Base-by-base conservation (phyloP, 148 eudicot genomes). In the Rhododendron griersonianum region DNA sequence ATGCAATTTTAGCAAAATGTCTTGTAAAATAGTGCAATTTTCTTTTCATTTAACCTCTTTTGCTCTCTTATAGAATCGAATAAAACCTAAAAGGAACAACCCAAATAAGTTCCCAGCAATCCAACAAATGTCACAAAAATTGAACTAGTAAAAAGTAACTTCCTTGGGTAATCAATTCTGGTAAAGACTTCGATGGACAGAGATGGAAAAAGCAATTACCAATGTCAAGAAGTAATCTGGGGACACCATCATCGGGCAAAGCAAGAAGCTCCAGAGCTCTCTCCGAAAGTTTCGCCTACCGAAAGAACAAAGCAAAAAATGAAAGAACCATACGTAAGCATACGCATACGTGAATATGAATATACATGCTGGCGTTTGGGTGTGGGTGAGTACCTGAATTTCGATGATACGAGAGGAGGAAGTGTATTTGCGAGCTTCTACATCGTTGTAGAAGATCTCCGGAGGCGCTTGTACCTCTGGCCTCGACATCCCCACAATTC, bases 241-340 rank as follows among this genome's bases (percentile, higher is more conserved):
- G 96, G n/a, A 93, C 89, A 4, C 90, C 96, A 87, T 95, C 98
- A 35, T 95, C 91, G 50, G 99, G 98, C 91, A 96, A 89, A 41
- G 98, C 98, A 74, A 96, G 98, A 84, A 96, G 92, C 91, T 96
- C 99, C 88, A 96, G 41, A 67, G 99, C 99, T 87, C 99, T 91
- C 84, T 95, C 98, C 3, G 99, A 89, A 28, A 96, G 88, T 83
- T 95, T 90, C 0, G 99, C 95, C 99, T 95, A 69, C 83, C 84
- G 2, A 48, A 15, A 33, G 11, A 48, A 39, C 33, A n/a, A 74
- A 39, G 48, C 25, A 44, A 14, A 50, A 30, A 33, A 79, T 25
- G 23, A 2, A 25, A 1, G 28, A 23, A 11, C 39, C 47, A 39
- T 1, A 84, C 21, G 7, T 51, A 16, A 11, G 50, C 9, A 77